Percentiles rank a stretch among this genome's conserved stretches.
Conservation (phyloP, 2,329 filamentous ascomycete genomes). For the Neofusicoccum parvum region DNA sequence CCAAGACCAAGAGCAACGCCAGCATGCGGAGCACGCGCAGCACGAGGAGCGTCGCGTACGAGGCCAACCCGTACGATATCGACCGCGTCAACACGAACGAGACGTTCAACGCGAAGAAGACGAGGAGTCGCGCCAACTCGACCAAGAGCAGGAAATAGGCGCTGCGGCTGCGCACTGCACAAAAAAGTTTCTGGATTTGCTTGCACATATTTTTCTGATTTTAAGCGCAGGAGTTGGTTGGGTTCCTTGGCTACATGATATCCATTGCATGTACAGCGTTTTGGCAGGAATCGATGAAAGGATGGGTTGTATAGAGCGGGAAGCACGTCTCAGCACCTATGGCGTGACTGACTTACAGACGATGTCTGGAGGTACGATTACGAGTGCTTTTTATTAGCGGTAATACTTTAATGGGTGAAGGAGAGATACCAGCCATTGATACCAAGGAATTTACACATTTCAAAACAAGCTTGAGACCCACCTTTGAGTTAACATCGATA, state of each 20-base stretch:
- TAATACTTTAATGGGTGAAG: not conserved
- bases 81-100: slow-evolving; percentile 53
- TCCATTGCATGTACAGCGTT: not conserved
- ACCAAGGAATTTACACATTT: not conserved
- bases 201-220: not conserved
- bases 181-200: not conserved
- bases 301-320: not conserved
- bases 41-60: slow-evolving; percentile 32
- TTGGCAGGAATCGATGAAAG: not conserved
- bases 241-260: not conserved
- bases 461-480: not conserved
- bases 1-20: slow-evolving; percentile 29
- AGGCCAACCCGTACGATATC: slow-evolving; percentile 50
- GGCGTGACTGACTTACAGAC: not conserved
- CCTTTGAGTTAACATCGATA: too few relatives aligned
- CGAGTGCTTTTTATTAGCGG: not conserved
- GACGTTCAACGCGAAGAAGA: slow-evolving; percentile 37
- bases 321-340: not conserved
- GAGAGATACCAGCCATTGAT: not conserved
- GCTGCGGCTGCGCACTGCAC: not conserved
- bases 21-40: slow-evolving; percentile 27
- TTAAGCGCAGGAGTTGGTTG: slow-evolving; percentile 7
- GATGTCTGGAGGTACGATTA: not conserved
- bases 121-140: not conserved
- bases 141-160: not conserved